phyloP scores from a whole-genome alignment of 164 flowering plant species.

The Cinnamomum chago region DNA sequence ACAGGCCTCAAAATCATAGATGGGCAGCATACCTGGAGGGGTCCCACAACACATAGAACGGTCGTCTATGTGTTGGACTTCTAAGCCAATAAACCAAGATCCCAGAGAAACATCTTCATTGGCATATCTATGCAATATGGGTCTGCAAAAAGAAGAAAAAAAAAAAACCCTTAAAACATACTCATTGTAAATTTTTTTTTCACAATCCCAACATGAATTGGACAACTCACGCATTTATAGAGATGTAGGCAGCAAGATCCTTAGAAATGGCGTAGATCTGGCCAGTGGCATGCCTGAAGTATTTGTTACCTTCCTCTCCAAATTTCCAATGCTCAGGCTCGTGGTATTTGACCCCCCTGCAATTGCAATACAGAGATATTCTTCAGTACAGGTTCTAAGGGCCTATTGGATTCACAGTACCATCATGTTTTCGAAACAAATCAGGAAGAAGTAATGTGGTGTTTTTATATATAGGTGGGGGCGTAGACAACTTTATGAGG shows the following conservation, averaged over 20 bases:
- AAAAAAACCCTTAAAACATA: background rate
- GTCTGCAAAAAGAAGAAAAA: slow-evolving; percentile 28
- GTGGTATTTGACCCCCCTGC: slow-evolving; percentile 74
- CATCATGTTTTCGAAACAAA: no score
- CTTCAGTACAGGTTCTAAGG: background rate
- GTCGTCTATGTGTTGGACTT: slow-evolving; percentile 71
- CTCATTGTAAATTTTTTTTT: background rate
- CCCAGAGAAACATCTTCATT: slow-evolving; percentile 87
- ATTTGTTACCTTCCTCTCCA: slow-evolving; percentile 88
- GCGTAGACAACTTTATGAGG: no score
- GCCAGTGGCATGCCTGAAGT: slow-evolving; percentile 94
- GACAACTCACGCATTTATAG: slow-evolving; percentile 53
- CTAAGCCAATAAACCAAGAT: slow-evolving; percentile 73
- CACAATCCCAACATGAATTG: background rate
- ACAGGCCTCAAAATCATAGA: no score
- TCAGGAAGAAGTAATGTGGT: no score
- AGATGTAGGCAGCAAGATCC: slow-evolving; percentile 73
- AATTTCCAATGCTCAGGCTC: slow-evolving; percentile 92
- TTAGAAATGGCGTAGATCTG: slow-evolving; percentile 87
- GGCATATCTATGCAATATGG: slow-evolving; percentile 66
- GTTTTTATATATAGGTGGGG: no score
- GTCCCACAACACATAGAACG: slow-evolving; percentile 75
- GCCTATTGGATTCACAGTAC: background rate
- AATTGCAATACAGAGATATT: background rate
- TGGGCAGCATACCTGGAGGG: slow-evolving; percentile 50